Evolutionary conservation across 2,329 filamentous ascomycete species (phyloP).

Genomic region (Beauveria sp.): DNA sequence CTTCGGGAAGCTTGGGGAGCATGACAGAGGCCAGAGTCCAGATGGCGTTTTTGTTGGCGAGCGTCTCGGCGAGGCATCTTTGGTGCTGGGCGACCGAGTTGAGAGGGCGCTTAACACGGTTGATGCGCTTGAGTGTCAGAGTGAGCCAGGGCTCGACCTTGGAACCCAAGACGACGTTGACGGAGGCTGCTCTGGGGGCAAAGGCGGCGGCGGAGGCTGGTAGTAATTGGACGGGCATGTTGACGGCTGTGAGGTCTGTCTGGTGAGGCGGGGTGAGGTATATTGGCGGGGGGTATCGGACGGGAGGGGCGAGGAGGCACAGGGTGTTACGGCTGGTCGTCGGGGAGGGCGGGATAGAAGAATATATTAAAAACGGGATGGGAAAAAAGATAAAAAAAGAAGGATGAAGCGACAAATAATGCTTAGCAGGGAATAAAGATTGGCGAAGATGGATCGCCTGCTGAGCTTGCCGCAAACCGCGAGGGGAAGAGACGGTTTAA

Average conservation of each 20-base stretch:
- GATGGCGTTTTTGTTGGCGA: slow-evolving; percentile 83
- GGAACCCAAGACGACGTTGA: slow-evolving; percentile 87
- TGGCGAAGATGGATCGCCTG: slow-evolving; percentile 40
- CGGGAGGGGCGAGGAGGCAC: slow-evolving; percentile 14
- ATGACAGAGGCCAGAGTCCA: slow-evolving; percentile 93
- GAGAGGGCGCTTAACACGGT: slow-evolving; percentile 89
- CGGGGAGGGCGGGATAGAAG: slow-evolving; percentile 9
- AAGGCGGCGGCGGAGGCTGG: slow-evolving; percentile 95
- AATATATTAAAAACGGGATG: slow-evolving; percentile 15
- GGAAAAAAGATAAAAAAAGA: slow-evolving; percentile 31
- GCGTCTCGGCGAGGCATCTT: slow-evolving; percentile 86
- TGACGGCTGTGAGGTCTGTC: slow-evolving; percentile 21
- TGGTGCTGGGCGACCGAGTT: slow-evolving; percentile 96
- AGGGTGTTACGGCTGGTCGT: slow-evolving; percentile 12
- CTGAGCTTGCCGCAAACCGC: slow-evolving; percentile 46
- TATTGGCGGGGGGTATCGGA: slow-evolving; percentile 17
- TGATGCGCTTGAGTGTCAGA: slow-evolving; percentile 92
- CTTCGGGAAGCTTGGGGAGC: slow-evolving; percentile 80
- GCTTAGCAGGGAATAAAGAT: slow-evolving; percentile 25
- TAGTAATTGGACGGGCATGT: slow-evolving; percentile 87
- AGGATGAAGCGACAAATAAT: slow-evolving; percentile 46
- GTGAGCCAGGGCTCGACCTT: slow-evolving; percentile 97
- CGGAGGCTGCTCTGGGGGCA: slow-evolving; percentile 79
- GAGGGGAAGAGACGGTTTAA: slow-evolving; percentile 13
- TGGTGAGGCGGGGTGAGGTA: slow-evolving; percentile 10